Percentiles rank a stretch among this genome's conserved stretches.
These are phyloP conservation scores for Juglanconis oblonga DNA, from an alignment of 2,329 filamentous ascomycete species.

Conservation along the genomic window DNA sequence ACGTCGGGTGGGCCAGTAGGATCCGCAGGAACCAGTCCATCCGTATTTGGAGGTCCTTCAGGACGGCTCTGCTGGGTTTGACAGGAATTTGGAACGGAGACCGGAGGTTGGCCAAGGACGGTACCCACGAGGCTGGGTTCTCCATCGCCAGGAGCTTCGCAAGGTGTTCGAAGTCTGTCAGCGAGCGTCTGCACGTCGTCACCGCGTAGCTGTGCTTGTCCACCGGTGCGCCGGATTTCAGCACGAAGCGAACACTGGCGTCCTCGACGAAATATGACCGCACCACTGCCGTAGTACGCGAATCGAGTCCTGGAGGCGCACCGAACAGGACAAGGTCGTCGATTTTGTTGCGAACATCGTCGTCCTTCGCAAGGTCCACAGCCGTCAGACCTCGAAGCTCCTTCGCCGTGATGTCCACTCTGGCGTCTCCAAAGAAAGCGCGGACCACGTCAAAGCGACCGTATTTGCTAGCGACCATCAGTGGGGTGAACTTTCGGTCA, in stretches of 20 bases:
- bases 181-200: conserved; percentile 85
- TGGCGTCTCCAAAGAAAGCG: conserved; percentile 78
- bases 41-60: conserved; percentile 83
- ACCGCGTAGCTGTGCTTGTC: conserved; percentile 81
- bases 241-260: conserved; percentile 83
- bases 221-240: conserved; percentile 91
- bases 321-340: conserved; percentile 89
- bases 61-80: conserved; percentile 79
- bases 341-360: conserved; percentile 93
- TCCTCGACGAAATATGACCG: conserved; percentile 97
- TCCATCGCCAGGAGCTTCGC: conserved; percentile 80
- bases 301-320: conserved; percentile 66
- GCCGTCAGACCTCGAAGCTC: conserved; percentile 88
- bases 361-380: conserved; percentile 94
- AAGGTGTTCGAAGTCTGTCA: conserved; percentile 88
- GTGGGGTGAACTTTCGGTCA: conserved; percentile 87
- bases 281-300: conserved; percentile 87
- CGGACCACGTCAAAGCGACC: conserved; percentile 91
- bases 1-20: conserved; percentile 83
- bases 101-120: conserved; percentile 70
- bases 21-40: conserved; percentile 87
- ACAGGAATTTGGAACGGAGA: conserved; percentile 93
- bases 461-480: conserved; percentile 99
- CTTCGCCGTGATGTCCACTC: conserved; percentile 80
- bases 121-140: conserved; percentile 94